phyloP scores from a whole-genome alignment of 371 early-diverging fungal species.

The Funneliformis caledonium region DNA sequence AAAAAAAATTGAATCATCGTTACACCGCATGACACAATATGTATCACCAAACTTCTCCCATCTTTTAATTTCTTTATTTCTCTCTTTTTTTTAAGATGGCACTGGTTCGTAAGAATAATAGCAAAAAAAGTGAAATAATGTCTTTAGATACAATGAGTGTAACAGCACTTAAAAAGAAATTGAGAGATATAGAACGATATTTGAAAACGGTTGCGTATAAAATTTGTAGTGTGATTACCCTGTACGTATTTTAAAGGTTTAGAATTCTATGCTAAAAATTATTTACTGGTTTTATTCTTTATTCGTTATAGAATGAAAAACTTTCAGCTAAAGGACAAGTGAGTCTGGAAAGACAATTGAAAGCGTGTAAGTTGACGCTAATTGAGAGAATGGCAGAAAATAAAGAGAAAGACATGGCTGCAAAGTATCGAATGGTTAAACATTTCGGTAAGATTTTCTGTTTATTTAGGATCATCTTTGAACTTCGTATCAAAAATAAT shows the following conservation, averaged over 20 bases:
- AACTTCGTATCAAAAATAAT: neutral
- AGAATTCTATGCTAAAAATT: neutral
- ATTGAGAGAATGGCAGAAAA: neutral
- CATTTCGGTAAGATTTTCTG: conserved; percentile 5
- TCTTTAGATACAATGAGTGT: conserved; percentile 10
- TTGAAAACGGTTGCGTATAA: conserved; percentile 10
- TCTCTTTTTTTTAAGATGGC: too few species aligned
- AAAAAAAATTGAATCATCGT: too few species aligned
- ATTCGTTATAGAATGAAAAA: neutral
- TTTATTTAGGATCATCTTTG: neutral
- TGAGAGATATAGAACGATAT: conserved; percentile 3
- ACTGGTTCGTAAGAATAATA: neutral
- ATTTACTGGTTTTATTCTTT: neutral
- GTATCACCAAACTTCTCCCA: too few species aligned
- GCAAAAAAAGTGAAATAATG: neutral
- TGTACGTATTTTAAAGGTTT: neutral
- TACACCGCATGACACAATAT: too few species aligned
- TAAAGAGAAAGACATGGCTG: neutral
- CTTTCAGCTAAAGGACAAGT: conserved; percentile 13
- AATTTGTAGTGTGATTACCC: too few species aligned
- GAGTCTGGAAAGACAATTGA: conserved; percentile 1
- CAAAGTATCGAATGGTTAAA: conserved; percentile 34
- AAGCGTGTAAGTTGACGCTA: conserved; percentile 18
- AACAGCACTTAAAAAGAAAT: conserved; percentile 19
- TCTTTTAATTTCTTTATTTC: too few species aligned